Evolutionary conservation across 179 eudicot species (phyloP).

Genomic region (Beta macrorhiza): DNA sequence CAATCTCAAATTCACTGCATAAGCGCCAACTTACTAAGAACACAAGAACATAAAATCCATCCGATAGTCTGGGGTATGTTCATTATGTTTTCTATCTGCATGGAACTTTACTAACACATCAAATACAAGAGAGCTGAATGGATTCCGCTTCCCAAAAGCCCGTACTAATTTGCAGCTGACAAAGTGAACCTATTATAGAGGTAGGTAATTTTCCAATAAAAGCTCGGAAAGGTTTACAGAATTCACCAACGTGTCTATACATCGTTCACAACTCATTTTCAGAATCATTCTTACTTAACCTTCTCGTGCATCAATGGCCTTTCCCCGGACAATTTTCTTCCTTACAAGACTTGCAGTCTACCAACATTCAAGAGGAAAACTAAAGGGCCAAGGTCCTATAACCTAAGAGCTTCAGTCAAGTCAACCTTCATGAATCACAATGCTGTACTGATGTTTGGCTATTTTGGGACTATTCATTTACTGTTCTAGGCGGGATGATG

Average conservation of each 20-base stretch:
- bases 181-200: background rate
- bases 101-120: background rate
- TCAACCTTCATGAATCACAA: too few species aligned
- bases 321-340: background rate
- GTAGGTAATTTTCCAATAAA: background rate
- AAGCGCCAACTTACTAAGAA: conserved; percentile 7
- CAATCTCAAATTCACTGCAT: conserved; percentile 15
- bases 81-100: background rate
- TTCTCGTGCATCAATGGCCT: background rate
- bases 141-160: background rate
- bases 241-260: background rate
- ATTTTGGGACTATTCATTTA: too few species aligned
- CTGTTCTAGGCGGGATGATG: too few species aligned
- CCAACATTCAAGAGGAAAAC: background rate
- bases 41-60: background rate
- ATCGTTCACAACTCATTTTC: background rate
- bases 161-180: background rate
- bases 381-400: background rate
- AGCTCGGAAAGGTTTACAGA: background rate
- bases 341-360: background rate
- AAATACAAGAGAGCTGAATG: background rate
- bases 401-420: too few species aligned
- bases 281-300: background rate
- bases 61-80: background rate
- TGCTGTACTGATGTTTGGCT: too few species aligned